Base-by-base conservation (phyloP, 352 stramenopile genomes). In the Pythium volutum region DNA sequence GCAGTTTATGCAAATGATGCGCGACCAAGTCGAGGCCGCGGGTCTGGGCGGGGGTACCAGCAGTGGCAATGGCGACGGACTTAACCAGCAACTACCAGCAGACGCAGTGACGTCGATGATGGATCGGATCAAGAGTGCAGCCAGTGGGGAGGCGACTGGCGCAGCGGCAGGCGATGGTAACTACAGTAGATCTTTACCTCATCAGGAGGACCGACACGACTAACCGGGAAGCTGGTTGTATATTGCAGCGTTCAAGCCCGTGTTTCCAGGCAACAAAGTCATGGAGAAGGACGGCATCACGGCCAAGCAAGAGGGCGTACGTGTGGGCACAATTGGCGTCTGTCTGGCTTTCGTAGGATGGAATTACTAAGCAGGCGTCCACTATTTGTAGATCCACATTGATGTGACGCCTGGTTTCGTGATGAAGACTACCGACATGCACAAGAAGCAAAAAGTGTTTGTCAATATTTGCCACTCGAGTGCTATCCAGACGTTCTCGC, bases 351-450 rank as follows among this genome's bases (percentile, higher is more conserved):
- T 1, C 3, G 31, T 2, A 11, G 31, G 36, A 43, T 8, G 36
- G 3, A 2, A 43, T 8, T 22, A 15, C 14, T 12, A 14, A 12
- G 12, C 33, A 20, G 6, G 18, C 15, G 5, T 22, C 1, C 36
- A 20, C 14, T n/a, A n/a, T n/a, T 18, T 43, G 14, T 43, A 43
- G 82, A 69, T 93, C 34, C 75, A 91, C 54, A 87, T 93, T 55
- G 69, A 90, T 56, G 82, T 92, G n/a, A 65, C 74, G 25, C 76
- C 84, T 39, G 84, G 82, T 16, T 93, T 93, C 34, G 82, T 92
- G 42, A 81, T 93, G 63, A 93, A 92, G 63, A 86, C 82, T 15
- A 76, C 49, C 11, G 78, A 92, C 12, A 26, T 81, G 18, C 70
- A 81, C 43, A 84, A 60, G 34, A 79, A 84, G 53, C 84, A 81